Conservation (phyloP, 176 grass and related monocot genomes). For the Cocos nucifera region DNA sequence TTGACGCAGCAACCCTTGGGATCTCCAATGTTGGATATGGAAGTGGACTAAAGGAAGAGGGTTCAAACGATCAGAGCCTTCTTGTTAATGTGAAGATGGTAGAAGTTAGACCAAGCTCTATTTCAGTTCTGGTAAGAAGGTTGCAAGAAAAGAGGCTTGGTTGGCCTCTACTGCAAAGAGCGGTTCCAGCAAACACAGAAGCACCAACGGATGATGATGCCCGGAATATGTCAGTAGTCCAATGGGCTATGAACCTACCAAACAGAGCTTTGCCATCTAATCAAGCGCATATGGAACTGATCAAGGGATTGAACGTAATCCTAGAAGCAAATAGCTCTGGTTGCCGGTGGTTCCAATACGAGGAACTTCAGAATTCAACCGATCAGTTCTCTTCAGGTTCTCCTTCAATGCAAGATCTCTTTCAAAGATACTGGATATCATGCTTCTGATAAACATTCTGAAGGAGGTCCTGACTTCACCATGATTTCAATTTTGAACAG, state of each 20-base stretch:
- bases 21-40: not conserved
- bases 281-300: conserved; percentile 26
- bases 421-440: too few relatives aligned
- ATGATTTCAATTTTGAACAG: conserved; percentile 19
- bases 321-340: conserved; percentile 29
- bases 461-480: not conserved
- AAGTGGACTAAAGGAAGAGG: not conserved
- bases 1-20: not conserved
- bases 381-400: conserved; percentile 80
- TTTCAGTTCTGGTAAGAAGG: conserved; percentile 18
- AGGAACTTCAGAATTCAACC: conserved; percentile 64
- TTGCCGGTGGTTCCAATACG: conserved; percentile 80
- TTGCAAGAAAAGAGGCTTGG: conserved; percentile 50
- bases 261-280: conserved; percentile 27
- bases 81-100: too few relatives aligned
- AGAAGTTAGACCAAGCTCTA: not conserved
- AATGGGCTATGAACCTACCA: conserved; percentile 94
- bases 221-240: conserved; percentile 75
- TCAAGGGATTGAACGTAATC: conserved; percentile 35
- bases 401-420: not conserved
- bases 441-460: not conserved
- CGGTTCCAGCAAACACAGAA: not conserved
- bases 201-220: conserved; percentile 14
- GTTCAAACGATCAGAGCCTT: too few relatives aligned
- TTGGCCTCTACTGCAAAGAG: conserved; percentile 74